Base-by-base conservation (phyloP, 345 rosid species). In the Populus simonii region DNA sequence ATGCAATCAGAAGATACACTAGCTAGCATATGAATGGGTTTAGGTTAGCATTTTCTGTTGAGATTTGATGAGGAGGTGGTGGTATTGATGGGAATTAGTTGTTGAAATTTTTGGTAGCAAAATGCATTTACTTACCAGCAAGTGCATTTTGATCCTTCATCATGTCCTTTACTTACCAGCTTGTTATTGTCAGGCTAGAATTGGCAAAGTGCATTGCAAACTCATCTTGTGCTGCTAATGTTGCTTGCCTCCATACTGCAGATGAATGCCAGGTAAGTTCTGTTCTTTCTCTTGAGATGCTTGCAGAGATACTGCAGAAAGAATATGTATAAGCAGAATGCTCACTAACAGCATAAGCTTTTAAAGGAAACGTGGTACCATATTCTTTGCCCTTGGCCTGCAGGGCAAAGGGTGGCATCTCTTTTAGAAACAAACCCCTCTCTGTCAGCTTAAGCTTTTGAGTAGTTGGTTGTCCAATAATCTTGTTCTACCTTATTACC, bases 221-320 rank as follows among this genome's bases (percentile, higher is more conserved):
- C 80, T 96, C 98, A 15, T 84, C 87, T n/a, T 96, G 99, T 78
- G 99, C 98, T 61, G 97, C 99, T 12, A 92, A 90, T 74, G 80
- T 96, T 66, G 96, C 97, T 76, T 96, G 99, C 83, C 94, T 96
- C 73, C 97, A 96, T 81, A 96, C 98, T 79, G 98, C 93, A 83
- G 89, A 92, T 47, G 96, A 93, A 85, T 96, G 97, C 86, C 99
- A 95, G 98, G 99, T 93, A 80, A 57, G 85, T 73, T 83, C 73
- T 72, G 11, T 47, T 39, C 41, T 23, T 65, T 43, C 70, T 47
- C n/a, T 68, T 41, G 8, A 31, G 31, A 39, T 29, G 41, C 70
- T 70, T 47, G 76, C 6, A 27, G 23, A 27, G 23, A 31, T 65
- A 35, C 49, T 35, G 71, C 71, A 18, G 36, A 31, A 66, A 25